phyloP scores from a whole-genome alignment of 2,329 filamentous ascomycete genomes.

The Botrytis fragariae region DNA sequence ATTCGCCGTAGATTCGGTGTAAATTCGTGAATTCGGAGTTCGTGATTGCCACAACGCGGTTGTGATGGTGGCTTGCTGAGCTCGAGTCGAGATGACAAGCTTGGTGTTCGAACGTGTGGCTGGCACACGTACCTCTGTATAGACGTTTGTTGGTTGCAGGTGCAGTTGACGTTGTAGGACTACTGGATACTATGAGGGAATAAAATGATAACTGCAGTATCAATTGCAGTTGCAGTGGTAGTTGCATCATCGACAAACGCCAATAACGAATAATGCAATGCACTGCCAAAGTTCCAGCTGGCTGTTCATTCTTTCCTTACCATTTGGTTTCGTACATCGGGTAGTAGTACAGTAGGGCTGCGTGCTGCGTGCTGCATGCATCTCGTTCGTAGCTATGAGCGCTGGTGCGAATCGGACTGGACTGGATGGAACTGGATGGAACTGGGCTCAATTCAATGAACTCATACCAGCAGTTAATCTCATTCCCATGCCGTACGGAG shows the following conservation, averaged over 20 bases:
- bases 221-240: background rate
- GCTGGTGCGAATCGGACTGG: background rate
- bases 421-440: background rate
- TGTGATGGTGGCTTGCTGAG: background rate
- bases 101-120: background rate
- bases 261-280: background rate
- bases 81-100: background rate
- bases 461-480: background rate
- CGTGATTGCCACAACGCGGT: background rate
- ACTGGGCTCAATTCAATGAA: background rate
- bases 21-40: background rate
- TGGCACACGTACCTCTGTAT: background rate
- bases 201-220: background rate
- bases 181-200: background rate
- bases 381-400: background rate
- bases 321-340: background rate
- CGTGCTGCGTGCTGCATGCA: background rate
- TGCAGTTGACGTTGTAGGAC: background rate
- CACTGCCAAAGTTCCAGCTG: background rate
- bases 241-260: background rate
- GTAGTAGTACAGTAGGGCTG: conserved; percentile 4
- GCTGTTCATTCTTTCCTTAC: background rate
- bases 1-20: background rate
- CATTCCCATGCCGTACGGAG: background rate
- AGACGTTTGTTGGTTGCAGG: background rate